Evolutionary conservation across 805 yeast species (phyloP), one percentile per base, ranked within the genome.

Genomic region (Candida loeiensis): DNA sequence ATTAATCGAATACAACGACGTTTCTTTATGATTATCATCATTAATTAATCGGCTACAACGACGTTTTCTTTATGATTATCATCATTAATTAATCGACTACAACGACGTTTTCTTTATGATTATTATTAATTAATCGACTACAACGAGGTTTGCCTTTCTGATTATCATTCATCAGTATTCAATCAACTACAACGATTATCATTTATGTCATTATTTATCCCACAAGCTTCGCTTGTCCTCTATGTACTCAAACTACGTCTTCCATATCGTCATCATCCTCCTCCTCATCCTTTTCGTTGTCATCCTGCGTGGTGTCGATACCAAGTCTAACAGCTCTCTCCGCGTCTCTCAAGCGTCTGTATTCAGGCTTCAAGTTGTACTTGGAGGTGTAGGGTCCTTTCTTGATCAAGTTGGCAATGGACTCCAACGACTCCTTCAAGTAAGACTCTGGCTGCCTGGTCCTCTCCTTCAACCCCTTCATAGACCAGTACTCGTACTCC

Each of bases 361-460:
- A 93, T 64, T 93, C 98, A 13, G 88, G 93, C 64, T 85, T 86
- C 55, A 93, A 70, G 43, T 89, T 82, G 64, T 90, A 93, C 64
- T 86, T 90, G 58, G 89, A 75, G 1, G 97, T 95, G 59, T 91
- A 91, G 1, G 99, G 96, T 12, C 99, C 99, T 58, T 88, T 88
- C 59, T 91, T 89, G 53, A 86, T 90, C 56, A 93, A 73, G 22
- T 78, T 75, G 1, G 98, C 98, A 55, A 93, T 87, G 35, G 84
- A 79, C 45, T 91, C 99, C 36, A 93, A 69, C 43, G 93, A 85
- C 58, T 90, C 96, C 57, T 90, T 88, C 47, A 93, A 70, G 59
- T 86, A 95, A 15, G 82, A 82, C 59, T 93, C 99, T 1, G 99
- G 99, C 69, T 93, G 99, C 54, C 83, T 82, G 2, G 97, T 89